Base-by-base conservation (phyloP, 2,329 filamentous ascomycete species). In the Beauveria medogensis region DNA sequence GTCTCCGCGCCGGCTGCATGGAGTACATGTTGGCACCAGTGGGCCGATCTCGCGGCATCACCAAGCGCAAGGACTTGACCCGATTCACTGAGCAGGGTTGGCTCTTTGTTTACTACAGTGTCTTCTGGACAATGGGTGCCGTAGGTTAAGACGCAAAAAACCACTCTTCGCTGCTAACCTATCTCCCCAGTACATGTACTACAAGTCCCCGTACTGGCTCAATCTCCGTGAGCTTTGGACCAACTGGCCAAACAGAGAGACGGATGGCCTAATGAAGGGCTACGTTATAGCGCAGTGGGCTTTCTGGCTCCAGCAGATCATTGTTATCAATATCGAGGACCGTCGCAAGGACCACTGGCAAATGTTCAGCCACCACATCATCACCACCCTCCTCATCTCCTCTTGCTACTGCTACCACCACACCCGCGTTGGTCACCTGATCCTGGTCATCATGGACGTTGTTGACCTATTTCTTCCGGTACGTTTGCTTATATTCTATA, bases 41-140 rank as follows among this genome's bases (percentile, higher is more conserved):
- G 60, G 92, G 89, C 48, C 86, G 84, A 65, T 77, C 80, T 53
- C 81, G 83, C 64, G 93, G 93, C 41, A 83, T 97, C 67, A 81
- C 82, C 67, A 90, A 88, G 70, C 81, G 80, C 71, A 97, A 96
- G 77, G 85, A 86, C 52, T 78, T 88, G 63, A 84, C 90, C 54
- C 84, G 94, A 62, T 96, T 97, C 75, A 91, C 91, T 64, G 94
- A 99, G 77, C 94, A 99, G 77, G 91, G 88, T 52, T 97, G 93
- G 91, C 80, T 96, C 70, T 77, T 95, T 61, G 74, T 94, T 50
- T 97, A 97, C 77, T 93, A 93, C 73, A 77, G 78, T 51, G 78
- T 87, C 60, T 93, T 92, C 71, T 97, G 91, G 89, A 81, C 85
- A 14, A 77, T 93, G 63, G 94, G 94, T 67, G 82, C 95, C 80